phyloP scores from a whole-genome alignment of 2,329 filamentous ascomycete genomes.

The Nigrograna mackinnonii region DNA sequence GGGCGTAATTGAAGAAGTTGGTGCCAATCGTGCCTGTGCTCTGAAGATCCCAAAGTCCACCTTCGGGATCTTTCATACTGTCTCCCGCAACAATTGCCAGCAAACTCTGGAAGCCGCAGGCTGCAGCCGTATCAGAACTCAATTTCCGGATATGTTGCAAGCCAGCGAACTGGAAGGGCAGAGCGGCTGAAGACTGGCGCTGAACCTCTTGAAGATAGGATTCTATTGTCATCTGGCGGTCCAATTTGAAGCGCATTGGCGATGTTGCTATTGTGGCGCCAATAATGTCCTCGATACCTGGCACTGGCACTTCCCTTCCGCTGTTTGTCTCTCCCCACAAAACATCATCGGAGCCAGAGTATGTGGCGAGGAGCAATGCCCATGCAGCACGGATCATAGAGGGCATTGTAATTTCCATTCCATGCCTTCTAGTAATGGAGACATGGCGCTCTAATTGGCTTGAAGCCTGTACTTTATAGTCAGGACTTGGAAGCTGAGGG shows the following conservation, averaged over 20 bases:
- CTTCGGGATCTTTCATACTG: conserved; percentile 28
- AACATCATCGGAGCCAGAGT: conserved; percentile 52
- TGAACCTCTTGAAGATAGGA: conserved; percentile 34
- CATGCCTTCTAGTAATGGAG: conserved; percentile 17
- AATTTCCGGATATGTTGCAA: conserved; percentile 49
- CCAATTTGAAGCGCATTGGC: conserved; percentile 45
- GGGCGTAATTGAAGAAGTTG: conserved; percentile 40
- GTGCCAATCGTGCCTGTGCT: conserved; percentile 35
- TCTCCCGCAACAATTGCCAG: conserved; percentile 46
- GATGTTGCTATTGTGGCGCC: conserved; percentile 47
- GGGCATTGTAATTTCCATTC: conserved; percentile 36
- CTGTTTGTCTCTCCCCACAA: conserved; percentile 50
- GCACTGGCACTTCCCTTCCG: conserved; percentile 38
- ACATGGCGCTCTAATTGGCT: conserved; percentile 24
- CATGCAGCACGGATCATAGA: conserved; percentile 49
- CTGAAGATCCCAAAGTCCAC: conserved; percentile 33
- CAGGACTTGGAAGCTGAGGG: conserved; percentile 32
- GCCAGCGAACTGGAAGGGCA: conserved; percentile 45
- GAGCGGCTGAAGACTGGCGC: conserved; percentile 24
- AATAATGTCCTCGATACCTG: conserved; percentile 42
- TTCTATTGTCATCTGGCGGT: conserved; percentile 27
- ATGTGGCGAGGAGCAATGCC: conserved; percentile 50
- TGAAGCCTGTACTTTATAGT: conserved; percentile 33
- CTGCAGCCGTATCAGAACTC: conserved; percentile 42
- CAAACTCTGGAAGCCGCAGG: conserved; percentile 52